These are phyloP conservation scores for Bruguiera parviflora DNA, from an alignment of 345 rosid species.

Conservation along the genomic window DNA sequence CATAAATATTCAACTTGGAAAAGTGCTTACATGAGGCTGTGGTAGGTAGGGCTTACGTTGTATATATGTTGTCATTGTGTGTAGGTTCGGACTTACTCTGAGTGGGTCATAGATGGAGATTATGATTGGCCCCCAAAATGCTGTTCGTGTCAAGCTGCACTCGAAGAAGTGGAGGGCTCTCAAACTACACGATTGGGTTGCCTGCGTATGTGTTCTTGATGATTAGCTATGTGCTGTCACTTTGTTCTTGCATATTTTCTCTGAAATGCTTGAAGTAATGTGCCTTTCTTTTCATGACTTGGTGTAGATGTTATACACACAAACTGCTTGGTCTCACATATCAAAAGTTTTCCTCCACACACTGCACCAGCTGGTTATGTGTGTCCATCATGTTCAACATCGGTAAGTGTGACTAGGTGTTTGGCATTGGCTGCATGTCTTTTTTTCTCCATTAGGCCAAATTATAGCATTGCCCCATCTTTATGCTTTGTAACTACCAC, in stretches of 20 bases:
- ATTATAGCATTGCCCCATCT: no score
- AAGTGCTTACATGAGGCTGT: not conserved
- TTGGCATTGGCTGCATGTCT: no score
- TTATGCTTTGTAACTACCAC: no score
- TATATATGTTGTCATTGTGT: constrained; percentile 11
- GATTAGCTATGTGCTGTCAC: constrained; percentile 13
- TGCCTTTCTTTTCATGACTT: constrained; percentile 17
- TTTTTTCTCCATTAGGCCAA: no score
- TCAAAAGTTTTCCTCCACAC: constrained; percentile 85
- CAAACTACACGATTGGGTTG: constrained; percentile 94
- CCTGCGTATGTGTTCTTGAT: constrained; percentile 65
- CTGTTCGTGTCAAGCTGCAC: constrained; percentile 68
- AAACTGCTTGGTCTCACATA: constrained; percentile 73
- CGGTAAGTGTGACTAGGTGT: constrained; percentile 42
- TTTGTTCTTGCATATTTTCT: not conserved
- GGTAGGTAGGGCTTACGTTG: not conserved
- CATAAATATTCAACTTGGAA: constrained; percentile 9
- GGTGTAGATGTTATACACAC: constrained; percentile 80
- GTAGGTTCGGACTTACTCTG: constrained; percentile 93
- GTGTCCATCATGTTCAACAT: constrained; percentile 83
- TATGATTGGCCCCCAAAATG: constrained; percentile 95
- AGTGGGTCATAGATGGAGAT: constrained; percentile 99
- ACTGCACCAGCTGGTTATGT: constrained; percentile 97
- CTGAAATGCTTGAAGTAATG: constrained; percentile 13
- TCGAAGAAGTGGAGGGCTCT: constrained; percentile 62